Conservation (phyloP, 177 flowering plant species). For the Vitis hybrid region DNA sequence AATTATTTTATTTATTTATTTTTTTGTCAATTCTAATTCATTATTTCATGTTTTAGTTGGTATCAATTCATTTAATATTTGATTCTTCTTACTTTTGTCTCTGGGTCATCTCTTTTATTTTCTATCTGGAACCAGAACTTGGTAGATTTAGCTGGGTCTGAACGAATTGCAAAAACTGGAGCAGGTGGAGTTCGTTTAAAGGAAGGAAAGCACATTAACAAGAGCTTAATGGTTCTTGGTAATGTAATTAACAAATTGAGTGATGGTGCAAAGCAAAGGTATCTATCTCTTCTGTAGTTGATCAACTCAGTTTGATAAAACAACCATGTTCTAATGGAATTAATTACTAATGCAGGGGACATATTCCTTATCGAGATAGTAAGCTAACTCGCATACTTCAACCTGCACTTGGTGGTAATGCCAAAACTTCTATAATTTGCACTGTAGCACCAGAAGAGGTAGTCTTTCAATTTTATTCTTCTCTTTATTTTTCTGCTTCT, state of each 20-base stretch:
- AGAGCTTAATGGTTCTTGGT: constrained; percentile 96
- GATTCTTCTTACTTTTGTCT: constrained; percentile 1
- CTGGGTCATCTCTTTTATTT: neutral
- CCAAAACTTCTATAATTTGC: constrained; percentile 95
- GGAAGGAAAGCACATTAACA: constrained; percentile 96
- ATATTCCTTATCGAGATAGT: constrained; percentile 98
- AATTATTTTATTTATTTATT: neutral
- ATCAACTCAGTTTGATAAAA: neutral
- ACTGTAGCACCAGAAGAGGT: constrained; percentile 99
- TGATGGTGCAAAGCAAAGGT: constrained; percentile 92
- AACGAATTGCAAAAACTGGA: constrained; percentile 96
- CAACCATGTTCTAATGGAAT: constrained; percentile 4
- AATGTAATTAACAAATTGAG: constrained; percentile 94
- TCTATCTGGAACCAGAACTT: constrained; percentile 55
- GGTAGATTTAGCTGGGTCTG: constrained; percentile 99
- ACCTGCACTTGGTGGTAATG: constrained; percentile 98
- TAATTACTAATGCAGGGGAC: constrained; percentile 58
- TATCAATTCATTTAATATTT: neutral
- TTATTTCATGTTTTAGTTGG: constrained; percentile 3
- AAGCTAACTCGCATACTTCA: constrained; percentile 96
- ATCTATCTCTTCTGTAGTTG: constrained; percentile 8
- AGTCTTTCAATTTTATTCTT: constrained; percentile 2
- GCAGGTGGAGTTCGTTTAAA: constrained; percentile 92
- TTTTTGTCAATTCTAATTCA: neutral
- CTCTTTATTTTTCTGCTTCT: neutral